Evolutionary conservation across 1,139 yeast genomes (phyloP), one percentile per base, ranked within the genome.

Genomic region (Pichia sp.): DNA sequence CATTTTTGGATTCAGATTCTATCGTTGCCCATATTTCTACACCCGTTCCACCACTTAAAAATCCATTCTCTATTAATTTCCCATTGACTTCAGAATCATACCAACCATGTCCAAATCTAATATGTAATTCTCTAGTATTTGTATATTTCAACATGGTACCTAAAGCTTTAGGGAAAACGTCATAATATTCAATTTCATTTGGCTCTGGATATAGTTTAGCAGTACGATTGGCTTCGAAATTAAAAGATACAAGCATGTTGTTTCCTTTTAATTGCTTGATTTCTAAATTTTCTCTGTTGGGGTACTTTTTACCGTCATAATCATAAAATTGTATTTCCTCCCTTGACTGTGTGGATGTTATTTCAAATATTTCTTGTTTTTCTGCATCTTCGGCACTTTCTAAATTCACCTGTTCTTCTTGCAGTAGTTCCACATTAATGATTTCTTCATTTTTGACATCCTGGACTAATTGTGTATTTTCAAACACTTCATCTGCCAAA

Each of bases 81-180:
- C 98, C 98, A 95, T 97, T 92, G 6, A 76, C 70, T 52, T 85
- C 87, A 0, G 90, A 72, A 60, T 92, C 96, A 95, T 97, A 92
- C 83, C 92, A 86, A 1, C 98, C 99, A 63, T 88, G 95, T 1
- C 95, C 79, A 63, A 94, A 90, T 45, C 97, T 69, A 51, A 92
- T 69, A 64, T 87, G 96, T 45, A 94, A 70, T 57, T 87, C 92
- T 49, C 86, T 72, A 0, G 95, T 78, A 52, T 76, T 74, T 2
- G 95, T 76, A 11, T 75, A 68, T 41, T 78, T 81, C 29, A 94
- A 62, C 6, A 92, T 74, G 37, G 95, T 95, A 1, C 90, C 92
- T 25, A 94, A 68, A 0, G 90, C 73, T 53, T 87, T 76, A 0
- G 98, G 97, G 58, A 92, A 89, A 33, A 79, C 74, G 3, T 80